Percentiles rank a stretch among this genome's conserved stretches.
phyloP scores from a whole-genome alignment of 106 monocot species.

The Amphibolis antarctica region DNA sequence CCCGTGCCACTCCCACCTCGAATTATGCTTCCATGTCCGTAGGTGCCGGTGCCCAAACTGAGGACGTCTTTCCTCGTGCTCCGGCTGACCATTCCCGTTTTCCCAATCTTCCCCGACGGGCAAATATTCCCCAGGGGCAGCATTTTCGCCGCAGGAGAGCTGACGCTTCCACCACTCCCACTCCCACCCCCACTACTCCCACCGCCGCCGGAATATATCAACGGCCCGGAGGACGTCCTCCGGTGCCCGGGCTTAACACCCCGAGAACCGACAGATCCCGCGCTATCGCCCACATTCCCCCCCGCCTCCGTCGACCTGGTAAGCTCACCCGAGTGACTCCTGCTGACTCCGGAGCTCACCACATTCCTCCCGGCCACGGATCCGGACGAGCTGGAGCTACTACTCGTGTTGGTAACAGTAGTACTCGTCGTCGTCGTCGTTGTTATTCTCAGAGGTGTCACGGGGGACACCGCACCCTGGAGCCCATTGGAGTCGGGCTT shows the following conservation, averaged over 20 bases:
- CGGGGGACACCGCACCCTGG: conserved; percentile 15
- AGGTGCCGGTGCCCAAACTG: conserved; percentile 48
- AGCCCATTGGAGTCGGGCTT: conserved; percentile 24
- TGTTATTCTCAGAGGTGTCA: conserved; percentile 27
- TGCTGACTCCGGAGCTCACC: not conserved
- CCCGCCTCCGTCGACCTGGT: not conserved
- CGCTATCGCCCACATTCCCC: not conserved
- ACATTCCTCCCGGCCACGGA: conserved; percentile 5
- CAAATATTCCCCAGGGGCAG: conserved; percentile 66
- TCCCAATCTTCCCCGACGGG: conserved; percentile 48
- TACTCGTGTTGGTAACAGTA: conserved; percentile 14
- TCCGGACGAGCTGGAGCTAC: conserved; percentile 34
- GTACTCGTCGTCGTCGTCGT: conserved; percentile 1
- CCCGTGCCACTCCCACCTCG: conserved; percentile 19
- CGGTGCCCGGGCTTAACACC: conserved; percentile 11
- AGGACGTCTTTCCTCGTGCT: conserved; percentile 39
- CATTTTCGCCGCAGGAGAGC: conserved; percentile 23
- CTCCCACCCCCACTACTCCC: not conserved
- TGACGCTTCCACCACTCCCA: not conserved
- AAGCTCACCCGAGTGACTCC: conserved; percentile 32
- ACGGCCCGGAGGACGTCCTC: conserved; percentile 15
- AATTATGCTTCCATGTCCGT: conserved; percentile 64
- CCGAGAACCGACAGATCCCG: conserved; percentile 2
- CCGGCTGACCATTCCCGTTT: conserved; percentile 22
- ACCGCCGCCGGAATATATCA: conserved; percentile 13